phyloP scores from a whole-genome alignment of 163 green algal species.

The Chlorella variabilis region DNA sequence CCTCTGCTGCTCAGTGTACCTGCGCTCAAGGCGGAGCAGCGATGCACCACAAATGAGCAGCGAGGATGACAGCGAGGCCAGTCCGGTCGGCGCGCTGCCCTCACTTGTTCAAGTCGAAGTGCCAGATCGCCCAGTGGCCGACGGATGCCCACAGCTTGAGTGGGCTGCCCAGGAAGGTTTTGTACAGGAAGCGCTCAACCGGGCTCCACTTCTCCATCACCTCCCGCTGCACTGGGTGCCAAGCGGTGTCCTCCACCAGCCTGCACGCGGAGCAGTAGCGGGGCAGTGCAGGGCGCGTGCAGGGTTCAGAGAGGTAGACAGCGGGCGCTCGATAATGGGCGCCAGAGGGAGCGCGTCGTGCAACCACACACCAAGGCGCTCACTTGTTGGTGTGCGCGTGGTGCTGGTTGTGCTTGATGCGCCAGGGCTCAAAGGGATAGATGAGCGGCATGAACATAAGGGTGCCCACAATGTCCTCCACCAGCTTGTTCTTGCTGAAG shows the following conservation, averaged over 20 bases:
- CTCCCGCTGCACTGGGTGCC: slow-evolving; percentile 81
- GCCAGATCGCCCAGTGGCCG: slow-evolving; percentile 93
- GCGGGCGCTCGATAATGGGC: too few relatives aligned
- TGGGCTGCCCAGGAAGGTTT: slow-evolving; percentile 87
- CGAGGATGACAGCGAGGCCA: too few relatives aligned
- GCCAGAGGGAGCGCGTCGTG: too few relatives aligned
- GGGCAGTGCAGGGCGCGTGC: background rate
- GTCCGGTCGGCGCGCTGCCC: background rate
- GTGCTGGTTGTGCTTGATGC: slow-evolving; percentile 99
- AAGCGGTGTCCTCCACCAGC: slow-evolving; percentile 93
- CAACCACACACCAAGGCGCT: too few relatives aligned
- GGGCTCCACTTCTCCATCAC: slow-evolving; percentile 60
- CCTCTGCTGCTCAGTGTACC: slow-evolving; percentile 88
- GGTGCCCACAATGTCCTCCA: slow-evolving; percentile 98
- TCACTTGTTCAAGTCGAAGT: slow-evolving; percentile 94
- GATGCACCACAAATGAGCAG: background rate
- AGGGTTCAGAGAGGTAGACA: background rate
- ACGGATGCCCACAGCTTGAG: slow-evolving; percentile 95
- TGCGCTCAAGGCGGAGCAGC: background rate
- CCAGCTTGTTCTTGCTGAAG: slow-evolving; percentile 95
- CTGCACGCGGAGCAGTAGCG: slow-evolving; percentile 43
- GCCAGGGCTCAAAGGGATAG: slow-evolving; percentile 98
- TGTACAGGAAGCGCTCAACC: slow-evolving; percentile 62
- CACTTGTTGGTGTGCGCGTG: slow-evolving; percentile 99
- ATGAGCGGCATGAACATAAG: slow-evolving; percentile 93